A percentile compares a stretch with the other conserved stretches of the same genome.
phyloP scores from a whole-genome alignment of 306 rosid genomes.

The Begonia loranthoides region DNA sequence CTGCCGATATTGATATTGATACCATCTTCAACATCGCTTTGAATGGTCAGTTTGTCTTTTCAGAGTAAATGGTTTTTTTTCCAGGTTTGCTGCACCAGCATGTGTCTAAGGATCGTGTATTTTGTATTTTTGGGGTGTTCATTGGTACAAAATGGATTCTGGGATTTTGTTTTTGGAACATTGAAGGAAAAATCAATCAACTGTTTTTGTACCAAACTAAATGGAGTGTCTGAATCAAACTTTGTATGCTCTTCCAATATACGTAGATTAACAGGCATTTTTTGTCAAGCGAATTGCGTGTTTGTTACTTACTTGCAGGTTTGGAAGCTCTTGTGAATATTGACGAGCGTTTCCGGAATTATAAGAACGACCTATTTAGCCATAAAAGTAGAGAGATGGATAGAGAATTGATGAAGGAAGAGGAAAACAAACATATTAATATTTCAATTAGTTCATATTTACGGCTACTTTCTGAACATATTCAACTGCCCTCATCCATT shows the following conservation, averaged over 20 bases:
- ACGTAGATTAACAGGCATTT: not conserved
- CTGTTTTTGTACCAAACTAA: not conserved
- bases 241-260: not conserved
- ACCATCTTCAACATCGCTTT: constrained; percentile 36
- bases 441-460: constrained; percentile 46
- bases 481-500: constrained; percentile 43
- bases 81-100: not conserved
- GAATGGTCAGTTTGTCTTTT: constrained; percentile 31
- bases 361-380: constrained; percentile 58
- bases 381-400: constrained; percentile 50
- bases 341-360: constrained; percentile 53
- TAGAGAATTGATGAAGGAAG: constrained; percentile 57
- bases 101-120: too few relatives aligned
- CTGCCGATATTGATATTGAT: constrained; percentile 60
- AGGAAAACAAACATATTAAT: constrained; percentile 49
- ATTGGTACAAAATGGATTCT: too few relatives aligned
- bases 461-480: constrained; percentile 45
- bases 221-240: not conserved
- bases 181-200: too few relatives aligned
- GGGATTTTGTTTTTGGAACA: too few relatives aligned
- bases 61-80: not conserved
- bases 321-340: constrained; percentile 48
- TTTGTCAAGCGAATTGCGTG: not conserved
- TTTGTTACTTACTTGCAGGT: constrained; percentile 32
- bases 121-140: not conserved